phyloP scores from a whole-genome alignment of 805 yeast species.

The Myxozyma sirexii region DNA sequence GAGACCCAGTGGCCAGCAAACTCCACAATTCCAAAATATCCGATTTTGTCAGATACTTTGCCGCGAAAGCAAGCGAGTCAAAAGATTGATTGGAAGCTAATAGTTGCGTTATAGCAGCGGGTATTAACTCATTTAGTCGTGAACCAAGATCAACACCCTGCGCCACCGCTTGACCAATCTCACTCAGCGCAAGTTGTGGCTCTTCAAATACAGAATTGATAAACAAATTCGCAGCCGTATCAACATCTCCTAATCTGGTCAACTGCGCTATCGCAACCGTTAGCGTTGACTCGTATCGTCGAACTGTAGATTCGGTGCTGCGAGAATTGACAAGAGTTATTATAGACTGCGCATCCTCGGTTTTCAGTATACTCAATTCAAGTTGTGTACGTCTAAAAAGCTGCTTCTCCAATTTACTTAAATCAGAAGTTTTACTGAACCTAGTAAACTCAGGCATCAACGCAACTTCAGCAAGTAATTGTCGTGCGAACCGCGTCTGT shows the following conservation, averaged over 20 bases:
- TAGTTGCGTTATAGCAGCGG: background rate
- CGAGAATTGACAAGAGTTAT: background rate
- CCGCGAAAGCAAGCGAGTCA: background rate
- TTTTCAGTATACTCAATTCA: conserved; percentile 4
- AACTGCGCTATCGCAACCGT: conserved; percentile 5
- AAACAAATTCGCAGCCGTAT: background rate
- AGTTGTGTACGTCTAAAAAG: conserved; percentile 14
- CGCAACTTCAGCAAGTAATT: conserved; percentile 11
- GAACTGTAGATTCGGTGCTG: background rate
- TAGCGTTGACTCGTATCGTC: conserved; percentile 4
- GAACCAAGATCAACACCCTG: background rate
- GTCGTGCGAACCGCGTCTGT: conserved; percentile 16
- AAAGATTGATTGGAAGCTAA: background rate
- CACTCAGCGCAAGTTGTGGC: background rate
- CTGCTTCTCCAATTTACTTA: background rate
- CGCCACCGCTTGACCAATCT: background rate
- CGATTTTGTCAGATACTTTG: background rate
- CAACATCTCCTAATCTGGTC: background rate
- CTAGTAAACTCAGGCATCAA: background rate
- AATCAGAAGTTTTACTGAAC: background rate
- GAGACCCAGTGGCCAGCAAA: conserved; percentile 1
- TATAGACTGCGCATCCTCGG: background rate
- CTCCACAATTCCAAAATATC: conserved; percentile 6
- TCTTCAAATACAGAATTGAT: background rate
- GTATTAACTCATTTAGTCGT: background rate